Base-by-base conservation (phyloP, 2,329 filamentous ascomycete species). In the Colletotrichum truncatum region DNA sequence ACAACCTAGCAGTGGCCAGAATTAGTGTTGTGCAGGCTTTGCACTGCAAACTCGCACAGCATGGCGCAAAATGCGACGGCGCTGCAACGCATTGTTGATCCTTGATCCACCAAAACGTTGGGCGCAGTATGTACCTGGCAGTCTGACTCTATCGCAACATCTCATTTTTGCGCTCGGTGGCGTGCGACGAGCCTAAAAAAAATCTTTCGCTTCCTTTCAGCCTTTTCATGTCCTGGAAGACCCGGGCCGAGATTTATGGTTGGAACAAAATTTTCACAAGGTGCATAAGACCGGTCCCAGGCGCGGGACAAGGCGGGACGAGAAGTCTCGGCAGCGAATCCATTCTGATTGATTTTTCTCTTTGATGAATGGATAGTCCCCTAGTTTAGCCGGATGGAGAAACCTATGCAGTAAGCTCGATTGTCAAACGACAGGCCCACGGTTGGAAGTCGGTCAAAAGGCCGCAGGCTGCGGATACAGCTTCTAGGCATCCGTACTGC, bases 41-140 rank as follows among this genome's bases (percentile, higher is more conserved):
- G 4, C 53, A 48, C 53, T 48, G 53, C 41, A 53, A 53, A 41
- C 21, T 53, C 23, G 23, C 21, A 38, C 30, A 6, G 30, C 10
- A 18, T 34, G 52, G 52, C 18, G 39, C 28, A 23, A 54, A 46
- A 28, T 48, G 34, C 51, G 52, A 34, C 34, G 41, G 59, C 41
- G 51, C 57, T 46, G 57, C 21, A 30, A 46, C 30, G 39, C 32
- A 30, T 12, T 25, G 46, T 26, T 60, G 38, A 43, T 51, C 32
- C 7, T 43, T 25, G 52, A 43, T 43, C 53, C 59, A 58, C 53
- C 34, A n/a, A 51, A 63, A 57, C 61, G 39, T 60, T 53, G 46
- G 18, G 38, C 41, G 23, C 30, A 30, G 36, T 16, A n/a, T n/a
- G 51, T 5, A n/a, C 12, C 25, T 39, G n/a, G 52, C 8, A 60